phyloP scores from a whole-genome alignment of 2,329 filamentous ascomycete species.

The Alternaria arborescens region DNA sequence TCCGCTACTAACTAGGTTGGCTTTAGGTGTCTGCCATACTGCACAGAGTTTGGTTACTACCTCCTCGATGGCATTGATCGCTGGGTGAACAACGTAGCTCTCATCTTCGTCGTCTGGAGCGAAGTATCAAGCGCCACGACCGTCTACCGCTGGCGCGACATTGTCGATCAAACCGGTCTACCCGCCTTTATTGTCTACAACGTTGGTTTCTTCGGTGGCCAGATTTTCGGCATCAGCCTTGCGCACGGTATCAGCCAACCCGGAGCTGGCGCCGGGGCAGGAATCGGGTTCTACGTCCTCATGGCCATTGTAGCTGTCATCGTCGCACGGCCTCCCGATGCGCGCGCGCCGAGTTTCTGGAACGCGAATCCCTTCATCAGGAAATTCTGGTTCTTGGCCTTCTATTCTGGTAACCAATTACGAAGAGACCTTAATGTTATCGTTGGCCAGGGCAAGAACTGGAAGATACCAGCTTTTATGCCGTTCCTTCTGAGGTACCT shows the following conservation, averaged over 20 bases:
- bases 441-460: conserved; percentile 64
- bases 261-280: conserved; percentile 60
- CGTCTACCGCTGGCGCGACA: conserved; percentile 62
- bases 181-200: conserved; percentile 59
- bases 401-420: conserved; percentile 64
- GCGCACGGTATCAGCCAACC: conserved; percentile 57
- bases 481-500: conserved; percentile 54
- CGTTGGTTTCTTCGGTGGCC: conserved; percentile 62
- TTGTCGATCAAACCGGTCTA: conserved; percentile 57
- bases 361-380: conserved; percentile 48
- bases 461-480: conserved; percentile 64
- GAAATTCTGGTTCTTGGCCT: conserved; percentile 63
- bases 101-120: conserved; percentile 65
- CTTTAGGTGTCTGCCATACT: conserved; percentile 60
- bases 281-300: conserved; percentile 62
- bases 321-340: conserved; percentile 56
- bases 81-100: conserved; percentile 64
- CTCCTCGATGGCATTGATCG: conserved; percentile 64
- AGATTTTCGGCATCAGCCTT: conserved; percentile 61
- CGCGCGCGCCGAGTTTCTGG: conserved; percentile 55
- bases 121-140: conserved; percentile 63
- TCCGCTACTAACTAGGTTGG: not conserved
- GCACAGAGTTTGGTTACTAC: conserved; percentile 66
- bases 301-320: conserved; percentile 52
- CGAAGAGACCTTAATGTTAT: conserved; percentile 64